phyloP scores from a whole-genome alignment of 257 asterid genomes.

The Primulina huaijiensis region DNA sequence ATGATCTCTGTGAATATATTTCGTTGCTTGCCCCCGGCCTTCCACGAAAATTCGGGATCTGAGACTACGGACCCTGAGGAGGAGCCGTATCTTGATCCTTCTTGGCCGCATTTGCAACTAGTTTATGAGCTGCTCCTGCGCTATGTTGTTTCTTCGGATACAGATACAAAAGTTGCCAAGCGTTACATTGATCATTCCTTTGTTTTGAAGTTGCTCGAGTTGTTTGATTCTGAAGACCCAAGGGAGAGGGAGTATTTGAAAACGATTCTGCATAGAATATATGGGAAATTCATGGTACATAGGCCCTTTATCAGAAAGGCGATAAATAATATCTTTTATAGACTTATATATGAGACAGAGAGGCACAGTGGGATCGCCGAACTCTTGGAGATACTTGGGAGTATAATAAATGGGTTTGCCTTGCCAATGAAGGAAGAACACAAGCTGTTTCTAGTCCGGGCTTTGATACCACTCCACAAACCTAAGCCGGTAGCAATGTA shows the following conservation, averaged over 20 bases:
- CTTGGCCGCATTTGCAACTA: constrained; percentile 79
- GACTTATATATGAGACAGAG: constrained; percentile 73
- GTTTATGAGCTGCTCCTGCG: constrained; percentile 67
- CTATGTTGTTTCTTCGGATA: constrained; percentile 65
- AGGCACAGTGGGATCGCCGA: constrained; percentile 79
- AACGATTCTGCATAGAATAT: constrained; percentile 75
- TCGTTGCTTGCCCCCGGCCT: constrained; percentile 62
- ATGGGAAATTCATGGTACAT: constrained; percentile 88
- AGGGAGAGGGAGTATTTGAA: constrained; percentile 89
- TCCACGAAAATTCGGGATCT: constrained; percentile 56
- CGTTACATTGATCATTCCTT: constrained; percentile 70
- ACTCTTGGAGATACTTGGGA: constrained; percentile 84
- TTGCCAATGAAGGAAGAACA: constrained; percentile 98
- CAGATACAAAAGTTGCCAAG: constrained; percentile 68
- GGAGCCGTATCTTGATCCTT: constrained; percentile 62
- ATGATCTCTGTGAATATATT: constrained; percentile 72
- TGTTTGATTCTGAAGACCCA: constrained; percentile 80
- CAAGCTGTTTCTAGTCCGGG: constrained; percentile 76
- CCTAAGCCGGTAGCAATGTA: constrained; percentile 58
- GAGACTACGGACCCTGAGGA: constrained; percentile 61
- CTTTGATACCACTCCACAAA: constrained; percentile 79
- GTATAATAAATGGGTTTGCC: constrained; percentile 86
- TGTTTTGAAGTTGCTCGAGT: constrained; percentile 60
- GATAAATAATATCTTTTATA: constrained; percentile 66
- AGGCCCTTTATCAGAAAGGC: constrained; percentile 88